These are phyloP conservation scores for Globisporangium iwayamae DNA, from an alignment of 352 stramenopile species.

Conservation along the genomic window DNA sequence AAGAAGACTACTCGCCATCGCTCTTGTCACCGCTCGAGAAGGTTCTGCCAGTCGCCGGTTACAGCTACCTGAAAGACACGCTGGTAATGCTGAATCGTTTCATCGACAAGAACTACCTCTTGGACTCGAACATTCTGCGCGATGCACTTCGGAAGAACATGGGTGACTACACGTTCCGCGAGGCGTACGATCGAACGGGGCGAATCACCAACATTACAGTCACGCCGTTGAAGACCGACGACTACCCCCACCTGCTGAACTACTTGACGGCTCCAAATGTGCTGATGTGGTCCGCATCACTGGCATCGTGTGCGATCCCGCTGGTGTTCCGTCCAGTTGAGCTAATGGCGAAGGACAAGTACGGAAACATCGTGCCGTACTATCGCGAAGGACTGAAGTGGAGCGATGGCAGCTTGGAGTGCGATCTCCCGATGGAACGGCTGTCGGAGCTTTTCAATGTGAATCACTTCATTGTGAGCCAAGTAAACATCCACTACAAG, in stretches of 20 bases:
- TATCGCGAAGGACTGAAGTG: conserved; percentile 87
- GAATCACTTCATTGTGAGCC: conserved; percentile 98
- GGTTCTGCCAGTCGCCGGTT: conserved; percentile 43
- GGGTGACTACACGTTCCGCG: conserved; percentile 97
- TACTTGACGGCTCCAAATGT: conserved; percentile 98
- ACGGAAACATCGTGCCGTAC: conserved; percentile 80
- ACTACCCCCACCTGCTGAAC: conserved; percentile 97
- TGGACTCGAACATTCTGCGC: conserved; percentile 66
- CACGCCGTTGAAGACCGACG: conserved; percentile 85
- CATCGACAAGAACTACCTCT: conserved; percentile 61
- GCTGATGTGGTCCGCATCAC: conserved; percentile 96
- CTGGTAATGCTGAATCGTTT: conserved; percentile 64
- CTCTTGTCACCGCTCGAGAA: conserved; percentile 41
- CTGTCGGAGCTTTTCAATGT: conserved; percentile 98
- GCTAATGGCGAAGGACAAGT: conserved; percentile 93
- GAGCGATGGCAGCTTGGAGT: conserved; percentile 93
- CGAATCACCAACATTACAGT: conserved; percentile 99
- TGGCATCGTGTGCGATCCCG: conserved; percentile 94
- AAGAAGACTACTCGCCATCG: conserved; percentile 49
- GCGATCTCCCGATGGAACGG: conserved; percentile 95
- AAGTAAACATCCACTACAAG: conserved; percentile 91
- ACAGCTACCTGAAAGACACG: conserved; percentile 39
- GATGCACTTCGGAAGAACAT: conserved; percentile 86
- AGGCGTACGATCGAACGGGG: conserved; percentile 97
- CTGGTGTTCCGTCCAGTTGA: conserved; percentile 93